phyloP scores from a whole-genome alignment of 306 rosid species.

The Gleditsia sinensis region DNA sequence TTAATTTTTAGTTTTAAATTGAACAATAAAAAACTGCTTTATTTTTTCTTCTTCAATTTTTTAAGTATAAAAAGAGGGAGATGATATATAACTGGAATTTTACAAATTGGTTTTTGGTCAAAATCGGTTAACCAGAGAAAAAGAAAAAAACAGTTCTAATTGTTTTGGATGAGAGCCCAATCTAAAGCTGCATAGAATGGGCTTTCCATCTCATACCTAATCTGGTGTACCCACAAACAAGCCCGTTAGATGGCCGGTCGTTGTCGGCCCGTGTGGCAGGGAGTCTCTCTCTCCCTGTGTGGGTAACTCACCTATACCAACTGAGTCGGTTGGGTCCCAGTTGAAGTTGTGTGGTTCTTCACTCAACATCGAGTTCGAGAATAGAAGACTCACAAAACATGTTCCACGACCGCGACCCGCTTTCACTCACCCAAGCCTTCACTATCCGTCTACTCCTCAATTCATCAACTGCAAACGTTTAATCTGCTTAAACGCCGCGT shows the following conservation, averaged over 20 bases:
- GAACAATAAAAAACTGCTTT: no score
- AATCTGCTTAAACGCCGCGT: slow-evolving; percentile 11
- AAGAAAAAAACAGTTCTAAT: no score
- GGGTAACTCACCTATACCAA: no score
- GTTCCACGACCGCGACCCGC: slow-evolving; percentile 29
- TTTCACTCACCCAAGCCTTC: slow-evolving; percentile 11
- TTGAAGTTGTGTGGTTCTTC: not conserved
- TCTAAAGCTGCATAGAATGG: not conserved
- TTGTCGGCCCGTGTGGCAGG: not conserved
- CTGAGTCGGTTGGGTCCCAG: slow-evolving; percentile 37
- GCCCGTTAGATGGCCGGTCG: slow-evolving; percentile 21
- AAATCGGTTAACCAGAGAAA: no score
- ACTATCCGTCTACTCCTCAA: slow-evolving; percentile 6
- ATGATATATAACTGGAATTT: no score
- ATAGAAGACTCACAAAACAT: not conserved
- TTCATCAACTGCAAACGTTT: not conserved
- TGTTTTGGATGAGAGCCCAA: not conserved
- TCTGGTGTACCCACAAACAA: not conserved
- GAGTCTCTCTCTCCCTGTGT: not conserved
- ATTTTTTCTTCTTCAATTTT: no score
- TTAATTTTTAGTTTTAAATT: no score
- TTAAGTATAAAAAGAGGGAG: no score
- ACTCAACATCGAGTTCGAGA: slow-evolving; percentile 2
- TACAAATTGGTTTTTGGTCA: no score
- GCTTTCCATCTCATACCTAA: no score